A percentile compares a stretch with the other conserved stretches of the same genome.
Conservation (phyloP, 495 filamentous ascomycete genomes). For the Neurospora sp. region DNA sequence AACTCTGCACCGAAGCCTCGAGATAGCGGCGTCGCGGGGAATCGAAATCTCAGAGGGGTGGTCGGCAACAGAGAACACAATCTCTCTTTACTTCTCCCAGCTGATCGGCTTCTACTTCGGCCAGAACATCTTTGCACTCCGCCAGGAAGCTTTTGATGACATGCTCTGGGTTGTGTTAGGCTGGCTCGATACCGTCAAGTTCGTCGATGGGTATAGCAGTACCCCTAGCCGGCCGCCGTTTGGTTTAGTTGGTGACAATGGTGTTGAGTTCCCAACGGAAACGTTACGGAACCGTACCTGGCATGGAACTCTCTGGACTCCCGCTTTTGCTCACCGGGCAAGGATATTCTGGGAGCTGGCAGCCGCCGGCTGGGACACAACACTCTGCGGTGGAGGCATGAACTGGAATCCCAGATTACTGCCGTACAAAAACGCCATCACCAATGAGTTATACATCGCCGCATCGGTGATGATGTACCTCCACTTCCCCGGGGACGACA, state of each 20-base stretch:
- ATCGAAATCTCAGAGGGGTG: not conserved
- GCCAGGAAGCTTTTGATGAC: slow-evolving; percentile 83
- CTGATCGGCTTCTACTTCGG: slow-evolving; percentile 72
- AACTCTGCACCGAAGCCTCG: slow-evolving; percentile 44
- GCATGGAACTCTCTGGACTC: slow-evolving; percentile 69
- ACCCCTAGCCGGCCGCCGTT: slow-evolving; percentile 13
- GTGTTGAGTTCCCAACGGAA: not conserved
- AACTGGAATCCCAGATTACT: slow-evolving; percentile 73
- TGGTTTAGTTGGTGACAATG: not conserved
- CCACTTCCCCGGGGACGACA: slow-evolving; percentile 72
- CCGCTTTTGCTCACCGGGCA: slow-evolving; percentile 74
- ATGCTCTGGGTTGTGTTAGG: slow-evolving; percentile 95
- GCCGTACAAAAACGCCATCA: slow-evolving; percentile 97
- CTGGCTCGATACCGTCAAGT: slow-evolving; percentile 78
- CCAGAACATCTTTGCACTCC: slow-evolving; percentile 66
- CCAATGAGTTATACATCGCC: slow-evolving; percentile 82
- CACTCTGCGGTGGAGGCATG: slow-evolving; percentile 84
- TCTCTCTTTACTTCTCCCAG: slow-evolving; percentile 77
- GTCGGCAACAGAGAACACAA: slow-evolving; percentile 47
- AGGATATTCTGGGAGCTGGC: slow-evolving; percentile 86
- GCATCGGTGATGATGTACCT: slow-evolving; percentile 86
- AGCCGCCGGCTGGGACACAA: slow-evolving; percentile 68
- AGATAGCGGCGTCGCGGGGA: slow-evolving; percentile 30
- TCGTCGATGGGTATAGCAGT: slow-evolving; percentile 51
- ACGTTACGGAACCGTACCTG: slow-evolving; percentile 35